Base-by-base conservation (phyloP, 169 alveolate species). In the Perkinsus marinus region DNA sequence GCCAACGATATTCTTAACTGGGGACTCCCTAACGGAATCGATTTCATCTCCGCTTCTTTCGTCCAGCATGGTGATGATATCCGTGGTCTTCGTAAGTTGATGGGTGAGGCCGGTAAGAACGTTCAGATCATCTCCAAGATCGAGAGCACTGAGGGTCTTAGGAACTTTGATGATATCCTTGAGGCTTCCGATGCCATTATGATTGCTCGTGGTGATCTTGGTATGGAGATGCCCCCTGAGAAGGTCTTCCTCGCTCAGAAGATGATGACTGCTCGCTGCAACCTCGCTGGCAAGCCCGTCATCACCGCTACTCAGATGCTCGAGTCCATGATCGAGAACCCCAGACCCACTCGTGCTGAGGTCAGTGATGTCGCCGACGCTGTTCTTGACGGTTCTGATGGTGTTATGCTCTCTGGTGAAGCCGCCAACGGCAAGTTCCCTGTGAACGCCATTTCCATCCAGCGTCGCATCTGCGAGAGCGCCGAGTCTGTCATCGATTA, bases 331-430 rank as follows among this genome's bases (percentile, higher is more conserved):
- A 96, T 97, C 39, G 96, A 96, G 38, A 98, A 98, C 92, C 99
- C 99, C 30, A 95, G 99, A 93, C 99, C 99, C n/a, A 98, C 99
- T 17, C 96, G 99, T 90, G 99, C 99, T 13, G 99, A 99, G 94
- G 99, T 98, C 39, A 96, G 99, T 6, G 99, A 99, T 97, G 99
- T 98, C 90, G 99, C 99, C 91, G 98, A 98, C 94, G 99, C 99
- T 0, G 99, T 99, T n/a, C 93, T 98, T 46, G 99, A 99, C 94
- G 99, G 99, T 68, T 94, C 99, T 13, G 99, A 99, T 93, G 97
- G 99, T 39, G 99, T 98, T 37, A 97, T 98, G 99, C 96, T 97
- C 36, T 95, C 98, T 22, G 99, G 98, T 5, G 99, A 98, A 93
- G 97, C 99, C 9, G 98, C 99, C 17, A 94, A 92, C 91, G 99